Evolutionary conservation across 176 grass and related monocot species (phyloP).

Genomic region (Guadua angustifolia): DNA sequence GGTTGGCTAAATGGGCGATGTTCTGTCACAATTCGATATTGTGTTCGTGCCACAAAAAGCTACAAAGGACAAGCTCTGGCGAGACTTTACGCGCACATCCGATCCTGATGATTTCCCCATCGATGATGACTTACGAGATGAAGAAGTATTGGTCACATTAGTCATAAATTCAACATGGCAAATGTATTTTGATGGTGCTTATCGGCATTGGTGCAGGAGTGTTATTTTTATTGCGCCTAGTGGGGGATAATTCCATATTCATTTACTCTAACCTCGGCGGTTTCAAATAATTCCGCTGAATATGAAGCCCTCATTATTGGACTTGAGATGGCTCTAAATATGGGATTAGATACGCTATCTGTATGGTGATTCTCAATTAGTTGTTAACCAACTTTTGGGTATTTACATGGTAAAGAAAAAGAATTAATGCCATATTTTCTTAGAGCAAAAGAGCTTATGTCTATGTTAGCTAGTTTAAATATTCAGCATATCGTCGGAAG

Average conservation of each 20-base stretch:
- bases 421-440: background rate
- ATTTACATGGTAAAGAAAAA: no score
- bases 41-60: background rate
- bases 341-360: background rate
- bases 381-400: background rate
- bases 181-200: no score
- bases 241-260: no score
- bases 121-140: no score
- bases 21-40: conserved; percentile 18
- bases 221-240: no score
- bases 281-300: background rate
- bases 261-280: background rate
- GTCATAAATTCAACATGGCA: no score
- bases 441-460: background rate
- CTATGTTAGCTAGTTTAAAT: background rate
- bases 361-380: background rate
- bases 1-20: background rate
- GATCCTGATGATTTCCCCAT: background rate
- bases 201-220: no score
- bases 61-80: background rate
- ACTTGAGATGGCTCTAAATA: background rate
- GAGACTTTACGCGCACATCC: background rate
- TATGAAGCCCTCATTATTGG: background rate
- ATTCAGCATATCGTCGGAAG: background rate
- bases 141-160: no score